Percentiles rank a stretch among this genome's conserved stretches.
These are phyloP conservation scores for Guillardia theta DNA, from an alignment of 78 protist genomes.

Conservation along the genomic window DNA sequence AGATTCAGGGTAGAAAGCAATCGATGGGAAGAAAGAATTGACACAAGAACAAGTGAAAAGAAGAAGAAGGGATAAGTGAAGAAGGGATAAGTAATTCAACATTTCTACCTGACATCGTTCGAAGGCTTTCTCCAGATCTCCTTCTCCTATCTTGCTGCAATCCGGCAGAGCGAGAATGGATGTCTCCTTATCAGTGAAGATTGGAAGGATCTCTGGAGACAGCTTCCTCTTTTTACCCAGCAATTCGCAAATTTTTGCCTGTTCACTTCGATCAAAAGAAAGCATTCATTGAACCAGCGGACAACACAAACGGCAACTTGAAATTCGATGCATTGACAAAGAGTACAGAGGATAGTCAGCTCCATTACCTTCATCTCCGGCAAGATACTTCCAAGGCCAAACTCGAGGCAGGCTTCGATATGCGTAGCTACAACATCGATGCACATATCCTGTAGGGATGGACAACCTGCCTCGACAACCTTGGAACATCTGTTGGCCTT, in stretches of 20 bases:
- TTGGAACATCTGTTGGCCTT: background rate
- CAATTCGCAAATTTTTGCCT: background rate
- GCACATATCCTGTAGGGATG: background rate
- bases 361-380: background rate
- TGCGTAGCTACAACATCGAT: background rate
- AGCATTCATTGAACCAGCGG: too few species aligned
- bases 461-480: background rate
- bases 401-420: background rate
- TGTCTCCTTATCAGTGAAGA: background rate
- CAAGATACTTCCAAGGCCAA: background rate
- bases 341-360: too few species aligned
- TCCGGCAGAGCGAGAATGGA: background rate
- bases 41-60: too few species aligned
- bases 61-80: too few species aligned
- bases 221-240: background rate
- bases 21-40: too few species aligned
- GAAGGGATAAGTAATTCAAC: too few species aligned
- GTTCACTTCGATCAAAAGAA: too few species aligned
- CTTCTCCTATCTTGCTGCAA: background rate
- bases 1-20: too few species aligned
- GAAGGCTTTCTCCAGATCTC: background rate
- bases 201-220: background rate
- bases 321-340: too few species aligned
- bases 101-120: background rate
- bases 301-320: too few species aligned